Evolutionary conservation across 108 stramenopile species (phyloP), one percentile per base, ranked within the genome.

Genomic region (Skeletonema grethae): DNA sequence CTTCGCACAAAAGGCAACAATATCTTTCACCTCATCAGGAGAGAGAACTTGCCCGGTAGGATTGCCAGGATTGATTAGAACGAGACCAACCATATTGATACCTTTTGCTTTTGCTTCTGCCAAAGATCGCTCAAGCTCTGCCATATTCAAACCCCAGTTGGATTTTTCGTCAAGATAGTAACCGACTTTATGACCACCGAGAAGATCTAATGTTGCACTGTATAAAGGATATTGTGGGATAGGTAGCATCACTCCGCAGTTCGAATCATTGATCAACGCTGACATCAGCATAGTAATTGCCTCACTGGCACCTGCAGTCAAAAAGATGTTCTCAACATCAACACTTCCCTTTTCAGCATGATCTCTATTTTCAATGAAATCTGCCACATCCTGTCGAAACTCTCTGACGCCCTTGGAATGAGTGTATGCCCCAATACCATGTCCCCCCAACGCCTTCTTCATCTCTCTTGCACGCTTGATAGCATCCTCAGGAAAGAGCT

Each of bases 151-250:
- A 41, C 86, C 89, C 98, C 98, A 99, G 41, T 66, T 83, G 5
- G 67, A 70, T 5, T 83, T 68, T 79, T 99, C 97, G 55, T 93
- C 89, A 22, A 99, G 85, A 58, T 86, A 84, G 79, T 99, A 99
- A 2, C 94, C 94, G 30, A 96, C 91, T 72, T 96, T 85, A 18
- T 70, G 72, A 24, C 97, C 98, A 7, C 87, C 94, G 2, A 94
- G 73, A 39, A 97, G 78, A 18, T 96, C 92, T 20, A 94, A 85
- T 10, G 88, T 72, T 16, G 97, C 97, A 12, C 92, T 93, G 75
- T 99, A 99, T 30, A 99, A 88, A 7, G 98, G 98, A 74, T 98
- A 99, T 81, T 99, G 98, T 11, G 98, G 98, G 61, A 97, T 97
- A 20, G 98, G 98, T 29, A 92, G 90, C 87, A 99, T 89, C 41